Base-by-base conservation (phyloP, 2,329 filamentous ascomycete genomes). In the Neophaeococcomyces mojaviensis region DNA sequence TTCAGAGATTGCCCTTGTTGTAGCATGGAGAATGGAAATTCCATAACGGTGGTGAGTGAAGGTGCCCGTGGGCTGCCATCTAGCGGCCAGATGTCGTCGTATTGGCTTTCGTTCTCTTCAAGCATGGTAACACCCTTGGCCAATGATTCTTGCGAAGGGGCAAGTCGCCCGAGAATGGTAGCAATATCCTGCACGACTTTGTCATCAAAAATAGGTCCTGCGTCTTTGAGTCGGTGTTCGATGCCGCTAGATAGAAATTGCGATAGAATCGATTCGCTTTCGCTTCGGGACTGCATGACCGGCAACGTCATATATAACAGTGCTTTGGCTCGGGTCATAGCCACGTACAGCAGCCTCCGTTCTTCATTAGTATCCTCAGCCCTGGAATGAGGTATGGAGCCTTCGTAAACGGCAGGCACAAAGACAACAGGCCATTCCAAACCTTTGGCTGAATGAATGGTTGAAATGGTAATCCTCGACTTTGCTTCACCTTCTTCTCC, bases 381-480 rank as follows among this genome's bases (percentile, higher is more conserved):
- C 55, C 89, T 77, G 2, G 82, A 84, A 62, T 97, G 90, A 3
- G 90, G 90, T 49, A 97, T 94, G 2, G 84, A 90, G 1, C 90
- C 92, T 38, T 88, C 80, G 60, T 94, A 95, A 20, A 88, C 84
- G 1, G 86, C 86, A 4, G 92, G 89, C 13, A 97, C 81, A 62
- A 97, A 97, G 1, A 97, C 88, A 1, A 95, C 76, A 0, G 90
- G 90, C 92, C 92, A 98, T 63, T 98, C 90, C 1, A 98, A 73
- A 2, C 90, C 90, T 64, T 98, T 98, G 2, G 90, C 88, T 0
- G 89, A 88, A 61, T 98, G 90, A 9, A 98, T 96, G 0, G 90
- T 98, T 4, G 88, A 96, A 19, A 98, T 87, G 0, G 89, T 96
- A 16, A 97, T 79, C 55, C 86, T 73, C 2, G 68, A 63, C 30